Percentiles rank a stretch among this genome's conserved stretches.
Conservation (phyloP, 805 yeast genomes). For the Kodamaea sagamina region DNA sequence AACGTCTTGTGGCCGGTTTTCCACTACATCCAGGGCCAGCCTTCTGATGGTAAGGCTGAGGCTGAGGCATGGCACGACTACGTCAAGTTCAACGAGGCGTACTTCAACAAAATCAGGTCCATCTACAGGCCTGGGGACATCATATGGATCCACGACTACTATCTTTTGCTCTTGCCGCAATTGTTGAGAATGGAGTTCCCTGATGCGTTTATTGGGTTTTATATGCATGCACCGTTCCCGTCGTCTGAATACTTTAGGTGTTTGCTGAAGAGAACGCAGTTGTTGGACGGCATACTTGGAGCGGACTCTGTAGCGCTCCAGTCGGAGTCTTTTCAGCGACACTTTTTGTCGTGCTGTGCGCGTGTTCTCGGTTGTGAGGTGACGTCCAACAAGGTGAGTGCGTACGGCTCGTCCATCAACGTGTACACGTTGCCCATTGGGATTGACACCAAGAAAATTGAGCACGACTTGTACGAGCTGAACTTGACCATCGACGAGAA, state of each 20-base stretch:
- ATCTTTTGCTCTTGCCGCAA: conserved; percentile 78
- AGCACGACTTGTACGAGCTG: conserved; percentile 54
- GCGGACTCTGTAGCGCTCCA: conserved; percentile 87
- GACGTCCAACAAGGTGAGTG: conserved; percentile 54
- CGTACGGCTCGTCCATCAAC: conserved; percentile 75
- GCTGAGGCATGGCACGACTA: conserved; percentile 82
- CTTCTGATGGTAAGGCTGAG: conserved; percentile 68
- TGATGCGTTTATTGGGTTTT: conserved; percentile 73
- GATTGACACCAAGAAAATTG: conserved; percentile 71
- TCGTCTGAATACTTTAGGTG: conserved; percentile 92
- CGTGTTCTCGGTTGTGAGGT: conserved; percentile 84
- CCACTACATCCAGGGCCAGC: conserved; percentile 84
- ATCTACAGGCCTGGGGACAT: conserved; percentile 86
- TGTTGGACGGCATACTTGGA: conserved; percentile 90
- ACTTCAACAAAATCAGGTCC: conserved; percentile 71
- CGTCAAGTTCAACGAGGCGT: conserved; percentile 87
- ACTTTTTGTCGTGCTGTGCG: conserved; percentile 87
- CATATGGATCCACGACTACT: conserved; percentile 91
- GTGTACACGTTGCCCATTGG: conserved; percentile 87
- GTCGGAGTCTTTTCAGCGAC: conserved; percentile 81
- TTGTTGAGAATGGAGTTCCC: conserved; percentile 76
- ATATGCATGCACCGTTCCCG: conserved; percentile 91
- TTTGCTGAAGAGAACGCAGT: conserved; percentile 74
- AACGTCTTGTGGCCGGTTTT: conserved; percentile 90
- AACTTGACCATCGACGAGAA: conserved; percentile 54